These are phyloP conservation scores for Penicillium ucsense DNA, from an alignment of 495 filamentous ascomycete genomes.

Conservation along the genomic window DNA sequence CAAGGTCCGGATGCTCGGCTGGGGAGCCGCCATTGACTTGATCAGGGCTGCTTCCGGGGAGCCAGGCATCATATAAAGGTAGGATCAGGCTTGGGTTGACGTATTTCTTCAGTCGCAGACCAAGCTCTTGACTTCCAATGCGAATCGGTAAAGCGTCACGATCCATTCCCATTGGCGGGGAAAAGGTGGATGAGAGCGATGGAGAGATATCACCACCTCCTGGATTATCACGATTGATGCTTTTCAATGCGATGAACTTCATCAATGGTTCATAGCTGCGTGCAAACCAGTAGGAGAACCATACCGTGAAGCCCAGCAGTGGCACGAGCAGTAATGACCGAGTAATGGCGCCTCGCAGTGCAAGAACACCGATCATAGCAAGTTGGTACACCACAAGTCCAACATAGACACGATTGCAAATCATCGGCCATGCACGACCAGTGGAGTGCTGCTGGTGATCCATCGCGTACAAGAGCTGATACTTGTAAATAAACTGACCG, in stretches of 20 bases:
- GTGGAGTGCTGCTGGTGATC: slow-evolving; percentile 94
- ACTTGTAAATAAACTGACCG: slow-evolving; percentile 94
- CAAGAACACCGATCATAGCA: slow-evolving; percentile 80
- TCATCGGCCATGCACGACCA: slow-evolving; percentile 88
- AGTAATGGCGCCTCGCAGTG: slow-evolving; percentile 59
- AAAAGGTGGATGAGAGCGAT: slow-evolving; percentile 28
- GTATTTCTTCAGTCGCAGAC: slow-evolving; percentile 35
- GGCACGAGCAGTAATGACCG: slow-evolving; percentile 65
- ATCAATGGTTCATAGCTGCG: slow-evolving; percentile 74
- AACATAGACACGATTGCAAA: slow-evolving; percentile 78
- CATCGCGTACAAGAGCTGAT: slow-evolving; percentile 97
- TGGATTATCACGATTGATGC: slow-evolving; percentile 53
- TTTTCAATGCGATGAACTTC: slow-evolving; percentile 83
- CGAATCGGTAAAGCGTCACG: slow-evolving; percentile 34
- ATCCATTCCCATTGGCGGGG: slow-evolving; percentile 34
- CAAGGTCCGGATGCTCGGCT: slow-evolving; percentile 14
- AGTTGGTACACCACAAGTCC: slow-evolving; percentile 83
- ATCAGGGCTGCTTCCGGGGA: slow-evolving; percentile 22
- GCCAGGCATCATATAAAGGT: slow-evolving; percentile 37
- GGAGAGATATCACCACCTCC: slow-evolving; percentile 27
- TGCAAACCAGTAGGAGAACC: slow-evolving; percentile 71
- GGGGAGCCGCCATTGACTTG: slow-evolving; percentile 9
- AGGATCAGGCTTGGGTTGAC: slow-evolving; percentile 37
- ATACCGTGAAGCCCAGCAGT: slow-evolving; percentile 66
- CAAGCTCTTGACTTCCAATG: slow-evolving; percentile 32